Percentiles rank a stretch among this genome's conserved stretches.
Evolutionary conservation across 1,284 basidiomycete genomes (phyloP).

Genomic region (Malassezia obtusa): DNA sequence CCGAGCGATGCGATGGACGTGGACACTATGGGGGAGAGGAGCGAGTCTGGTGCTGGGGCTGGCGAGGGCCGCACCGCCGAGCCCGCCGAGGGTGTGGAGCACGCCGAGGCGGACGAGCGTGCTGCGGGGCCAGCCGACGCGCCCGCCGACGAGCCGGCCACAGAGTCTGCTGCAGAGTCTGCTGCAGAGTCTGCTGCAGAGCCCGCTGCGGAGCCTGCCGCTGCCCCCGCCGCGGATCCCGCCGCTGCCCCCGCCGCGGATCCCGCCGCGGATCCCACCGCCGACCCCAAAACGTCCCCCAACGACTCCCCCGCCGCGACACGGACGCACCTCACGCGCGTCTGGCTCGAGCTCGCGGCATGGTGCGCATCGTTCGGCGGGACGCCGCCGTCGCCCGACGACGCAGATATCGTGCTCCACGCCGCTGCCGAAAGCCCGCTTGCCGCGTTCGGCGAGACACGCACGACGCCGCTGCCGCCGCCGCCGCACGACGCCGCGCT

Average conservation of each 20-base stretch:
- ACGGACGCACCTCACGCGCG: neutral
- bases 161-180: no score
- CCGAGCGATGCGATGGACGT: neutral
- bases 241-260: neutral
- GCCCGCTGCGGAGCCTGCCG: no score
- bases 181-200: neutral
- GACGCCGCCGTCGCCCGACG: neutral
- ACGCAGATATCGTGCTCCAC: neutral
- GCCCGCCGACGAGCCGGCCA: neutral
- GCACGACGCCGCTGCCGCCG: neutral
- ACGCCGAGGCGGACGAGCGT: no score
- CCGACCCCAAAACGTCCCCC: neutral
- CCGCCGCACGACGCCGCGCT: neutral
- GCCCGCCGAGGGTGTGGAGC: neutral
- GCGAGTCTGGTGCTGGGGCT: no score
- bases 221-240: neutral
- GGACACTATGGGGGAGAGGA: neutral
- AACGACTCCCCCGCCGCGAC: no score
- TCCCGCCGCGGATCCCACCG: neutral
- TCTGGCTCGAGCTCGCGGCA: slow-evolving; percentile 11
- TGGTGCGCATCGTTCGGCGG: slow-evolving; percentile 8
- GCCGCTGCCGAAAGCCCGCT: neutral
- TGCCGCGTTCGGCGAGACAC: neutral
- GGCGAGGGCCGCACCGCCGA: no score
- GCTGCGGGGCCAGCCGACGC: neutral